These are phyloP conservation scores for Calycina marina DNA, from an alignment of 2,329 filamentous ascomycete species.

Conservation along the genomic window DNA sequence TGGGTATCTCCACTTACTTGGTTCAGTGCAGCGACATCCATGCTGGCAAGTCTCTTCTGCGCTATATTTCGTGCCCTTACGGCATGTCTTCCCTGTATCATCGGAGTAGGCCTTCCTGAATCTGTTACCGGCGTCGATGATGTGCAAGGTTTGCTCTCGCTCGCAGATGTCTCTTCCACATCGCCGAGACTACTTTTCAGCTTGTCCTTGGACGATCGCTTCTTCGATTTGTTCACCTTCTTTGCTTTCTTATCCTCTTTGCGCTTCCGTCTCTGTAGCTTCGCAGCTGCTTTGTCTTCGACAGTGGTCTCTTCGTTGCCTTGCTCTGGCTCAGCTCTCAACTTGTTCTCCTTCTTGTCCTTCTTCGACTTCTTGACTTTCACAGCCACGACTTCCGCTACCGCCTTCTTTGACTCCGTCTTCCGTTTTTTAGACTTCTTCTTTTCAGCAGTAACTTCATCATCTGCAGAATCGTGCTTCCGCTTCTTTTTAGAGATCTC, in stretches of 20 bases:
- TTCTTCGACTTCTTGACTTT: constrained; percentile 23
- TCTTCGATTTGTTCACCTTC: constrained; percentile 27
- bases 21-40: constrained; percentile 70
- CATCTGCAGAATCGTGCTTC: constrained; percentile 23
- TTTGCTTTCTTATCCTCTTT: constrained; percentile 8
- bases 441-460: constrained; percentile 8
- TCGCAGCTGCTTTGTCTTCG: constrained; percentile 1
- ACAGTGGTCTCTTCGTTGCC: constrained; percentile 1
- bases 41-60: constrained; percentile 71
- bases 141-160: constrained; percentile 13
- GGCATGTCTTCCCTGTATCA: constrained; percentile 46
- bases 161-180: constrained; percentile 11
- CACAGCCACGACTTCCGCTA: constrained; percentile 6
- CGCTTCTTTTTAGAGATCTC: constrained; percentile 22
- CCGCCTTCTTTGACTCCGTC: constrained; percentile 17
- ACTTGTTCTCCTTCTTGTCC: constrained; percentile 2
- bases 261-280: constrained; percentile 5
- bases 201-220: constrained; percentile 24
- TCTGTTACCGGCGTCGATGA: constrained; percentile 23
- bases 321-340: background rate
- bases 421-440: constrained; percentile 28
- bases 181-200: constrained; percentile 22
- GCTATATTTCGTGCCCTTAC: constrained; percentile 73
- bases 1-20: constrained; percentile 43
- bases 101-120: constrained; percentile 31